Conservation (phyloP, 306 rosid species). For the Erythrophleum fordii region DNA sequence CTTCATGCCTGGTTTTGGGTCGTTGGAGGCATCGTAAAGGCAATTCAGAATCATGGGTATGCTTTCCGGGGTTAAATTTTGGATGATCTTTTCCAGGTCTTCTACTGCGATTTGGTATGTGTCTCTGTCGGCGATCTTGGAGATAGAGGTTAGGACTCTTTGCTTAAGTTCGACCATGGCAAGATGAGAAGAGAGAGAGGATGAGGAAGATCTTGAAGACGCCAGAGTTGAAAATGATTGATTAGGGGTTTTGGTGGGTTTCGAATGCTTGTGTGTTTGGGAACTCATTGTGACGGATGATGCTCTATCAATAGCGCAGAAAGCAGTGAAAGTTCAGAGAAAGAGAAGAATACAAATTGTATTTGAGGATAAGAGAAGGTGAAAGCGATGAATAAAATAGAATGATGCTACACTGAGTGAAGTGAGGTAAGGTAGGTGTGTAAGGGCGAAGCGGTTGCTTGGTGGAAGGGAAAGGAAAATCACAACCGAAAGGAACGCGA, state of each 20-base stretch:
- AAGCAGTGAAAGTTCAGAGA: neutral
- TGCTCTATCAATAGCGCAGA: neutral
- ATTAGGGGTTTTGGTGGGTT: constrained; percentile 46
- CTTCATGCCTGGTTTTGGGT: constrained; percentile 85
- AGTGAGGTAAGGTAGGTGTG: too few relatives aligned
- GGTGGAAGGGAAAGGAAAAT: neutral
- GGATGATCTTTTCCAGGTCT: constrained; percentile 73
- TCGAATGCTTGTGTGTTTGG: constrained; percentile 51
- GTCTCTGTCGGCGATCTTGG: constrained; percentile 89
- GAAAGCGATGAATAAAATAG: too few relatives aligned
- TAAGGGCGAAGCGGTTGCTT: neutral
- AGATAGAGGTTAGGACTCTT: constrained; percentile 72
- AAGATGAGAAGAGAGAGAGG: constrained; percentile 69
- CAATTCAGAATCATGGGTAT: constrained; percentile 87
- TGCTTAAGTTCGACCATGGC: constrained; percentile 95
- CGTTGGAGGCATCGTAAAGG: constrained; percentile 74
- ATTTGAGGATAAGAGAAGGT: too few relatives aligned
- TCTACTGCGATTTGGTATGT: constrained; percentile 88
- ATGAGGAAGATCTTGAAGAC: constrained; percentile 52
- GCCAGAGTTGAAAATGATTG: constrained; percentile 39
- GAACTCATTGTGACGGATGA: constrained; percentile 50
- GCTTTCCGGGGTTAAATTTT: constrained; percentile 62
- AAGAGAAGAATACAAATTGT: neutral
- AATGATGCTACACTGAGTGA: too few relatives aligned
- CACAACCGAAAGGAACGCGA: neutral